Conservation (phyloP, 2,329 filamentous ascomycete genomes). For the Rasamsonia emersonii region DNA sequence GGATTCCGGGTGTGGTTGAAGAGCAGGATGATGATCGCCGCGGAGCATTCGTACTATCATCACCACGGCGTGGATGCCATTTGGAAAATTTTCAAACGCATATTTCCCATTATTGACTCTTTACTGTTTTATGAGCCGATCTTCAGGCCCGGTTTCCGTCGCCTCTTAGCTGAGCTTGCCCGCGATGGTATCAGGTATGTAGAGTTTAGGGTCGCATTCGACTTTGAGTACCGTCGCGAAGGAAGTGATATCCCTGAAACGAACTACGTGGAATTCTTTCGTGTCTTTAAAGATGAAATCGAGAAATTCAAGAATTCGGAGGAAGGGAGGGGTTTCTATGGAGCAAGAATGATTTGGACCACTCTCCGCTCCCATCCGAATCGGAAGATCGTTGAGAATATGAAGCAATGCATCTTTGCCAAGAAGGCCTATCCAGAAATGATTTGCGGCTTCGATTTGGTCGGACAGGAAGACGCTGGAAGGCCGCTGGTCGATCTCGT, state of each 20-base stretch:
- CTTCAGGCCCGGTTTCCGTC: conserved; percentile 64
- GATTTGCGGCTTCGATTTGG: conserved; percentile 80
- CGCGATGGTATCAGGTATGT: conserved; percentile 78
- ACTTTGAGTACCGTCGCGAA: conserved; percentile 58
- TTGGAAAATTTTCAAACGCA: conserved; percentile 71
- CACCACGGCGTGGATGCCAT: conserved; percentile 76
- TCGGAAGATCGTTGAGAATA: conserved; percentile 62
- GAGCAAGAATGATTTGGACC: conserved; percentile 77
- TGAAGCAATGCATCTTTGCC: conserved; percentile 78
- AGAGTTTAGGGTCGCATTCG: conserved; percentile 71
- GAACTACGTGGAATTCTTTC: conserved; percentile 62
- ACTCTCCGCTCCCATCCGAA: conserved; percentile 57
- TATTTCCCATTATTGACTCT: conserved; percentile 64
- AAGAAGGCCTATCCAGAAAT: conserved; percentile 72
- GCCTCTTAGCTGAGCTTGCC: conserved; percentile 62
- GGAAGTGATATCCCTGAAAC: conserved; percentile 57
- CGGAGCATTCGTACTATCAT: conserved; percentile 65
- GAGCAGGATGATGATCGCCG: conserved; percentile 61
- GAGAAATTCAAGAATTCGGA: conserved; percentile 62
- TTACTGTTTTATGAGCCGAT: conserved; percentile 88
- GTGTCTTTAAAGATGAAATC: conserved; percentile 68
- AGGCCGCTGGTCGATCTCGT: conserved; percentile 67
- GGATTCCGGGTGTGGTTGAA: conserved; percentile 75
- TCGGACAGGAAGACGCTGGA: conserved; percentile 77
- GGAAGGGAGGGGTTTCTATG: conserved; percentile 72